These are phyloP conservation scores for Sporobolomyces pararoseus DNA, from an alignment of 768 basidiomycete species.

Conservation along the genomic window DNA sequence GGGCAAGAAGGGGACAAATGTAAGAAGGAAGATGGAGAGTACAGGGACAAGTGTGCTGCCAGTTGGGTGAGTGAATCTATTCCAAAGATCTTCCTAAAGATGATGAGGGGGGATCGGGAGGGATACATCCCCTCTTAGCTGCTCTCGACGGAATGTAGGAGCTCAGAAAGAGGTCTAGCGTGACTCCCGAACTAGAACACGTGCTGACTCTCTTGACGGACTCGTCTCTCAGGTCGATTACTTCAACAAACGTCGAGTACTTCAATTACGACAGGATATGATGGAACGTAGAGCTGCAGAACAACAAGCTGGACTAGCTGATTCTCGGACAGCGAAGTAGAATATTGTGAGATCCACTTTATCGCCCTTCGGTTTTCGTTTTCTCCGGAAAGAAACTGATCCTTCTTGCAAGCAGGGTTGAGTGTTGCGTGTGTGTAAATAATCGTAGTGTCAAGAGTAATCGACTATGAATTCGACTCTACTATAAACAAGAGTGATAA, in stretches of 20 bases:
- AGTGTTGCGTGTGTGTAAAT: no score
- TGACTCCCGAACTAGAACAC: no score
- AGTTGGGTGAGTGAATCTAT: slow-evolving; percentile 65
- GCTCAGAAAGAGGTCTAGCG: no score
- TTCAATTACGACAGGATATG: slow-evolving; percentile 36
- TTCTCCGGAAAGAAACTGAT: no score
- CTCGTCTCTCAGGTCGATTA: slow-evolving; percentile 68
- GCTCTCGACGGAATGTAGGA: no score
- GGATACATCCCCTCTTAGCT: no score
- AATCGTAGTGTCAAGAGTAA: not conserved
- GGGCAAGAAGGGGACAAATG: slow-evolving; percentile 68
- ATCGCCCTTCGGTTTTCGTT: no score
- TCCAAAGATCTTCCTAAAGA: no score
- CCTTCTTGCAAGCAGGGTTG: no score
- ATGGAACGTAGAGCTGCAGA: slow-evolving; percentile 36
- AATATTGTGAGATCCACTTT: no score
- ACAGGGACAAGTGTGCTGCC: slow-evolving; percentile 72
- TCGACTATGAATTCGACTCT: not conserved
- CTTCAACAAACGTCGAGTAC: slow-evolving; percentile 72
- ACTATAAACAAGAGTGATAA: not conserved
- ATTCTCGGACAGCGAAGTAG: slow-evolving; percentile 8
- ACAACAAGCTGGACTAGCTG: slow-evolving; percentile 19
- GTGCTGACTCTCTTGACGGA: not conserved
- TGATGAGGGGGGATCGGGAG: no score
- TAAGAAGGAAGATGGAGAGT: slow-evolving; percentile 57